Conservation (phyloP, 192 early-diverging fungal species). For the Rhizophlyctis rosea region DNA sequence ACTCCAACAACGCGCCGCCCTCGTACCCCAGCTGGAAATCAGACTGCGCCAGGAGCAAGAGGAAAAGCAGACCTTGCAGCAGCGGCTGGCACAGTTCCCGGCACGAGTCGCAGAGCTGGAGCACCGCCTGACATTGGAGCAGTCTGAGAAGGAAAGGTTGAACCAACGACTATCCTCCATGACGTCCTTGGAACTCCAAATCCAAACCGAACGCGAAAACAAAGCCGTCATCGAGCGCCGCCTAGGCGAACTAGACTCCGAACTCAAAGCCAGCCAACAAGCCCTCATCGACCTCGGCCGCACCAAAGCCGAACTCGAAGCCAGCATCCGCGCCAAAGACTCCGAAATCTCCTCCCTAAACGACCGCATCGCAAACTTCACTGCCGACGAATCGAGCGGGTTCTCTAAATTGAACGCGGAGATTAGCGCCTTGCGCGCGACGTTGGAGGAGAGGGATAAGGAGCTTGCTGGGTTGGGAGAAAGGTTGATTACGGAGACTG, state of each 20-base stretch:
- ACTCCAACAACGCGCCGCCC: conserved; percentile 6
- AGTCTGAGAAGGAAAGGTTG: neutral
- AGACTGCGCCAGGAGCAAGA: conserved; percentile 11
- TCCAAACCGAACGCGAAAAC: neutral
- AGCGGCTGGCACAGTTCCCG: conserved; percentile 6
- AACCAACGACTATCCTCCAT: neutral
- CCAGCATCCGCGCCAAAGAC: conserved; percentile 5
- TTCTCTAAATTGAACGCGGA: conserved; percentile 3
- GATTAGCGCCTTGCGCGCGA: neutral
- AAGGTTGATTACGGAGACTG: conserved; percentile 6
- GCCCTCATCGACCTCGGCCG: conserved; percentile 7
- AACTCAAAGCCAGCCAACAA: conserved; percentile 7
- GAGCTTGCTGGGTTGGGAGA: conserved; percentile 11
- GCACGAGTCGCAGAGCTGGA: conserved; percentile 14
- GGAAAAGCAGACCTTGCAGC: conserved; percentile 8
- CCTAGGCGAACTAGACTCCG: conserved; percentile 1
- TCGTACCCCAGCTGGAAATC: conserved; percentile 3
- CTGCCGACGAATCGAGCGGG: neutral
- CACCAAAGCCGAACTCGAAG: conserved; percentile 16
- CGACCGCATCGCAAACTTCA: conserved; percentile 10
- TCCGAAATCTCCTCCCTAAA: conserved; percentile 9
- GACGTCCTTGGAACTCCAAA: neutral
- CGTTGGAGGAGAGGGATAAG: conserved; percentile 6
- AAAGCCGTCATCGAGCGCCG: neutral
- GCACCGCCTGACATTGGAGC: conserved; percentile 9